A percentile compares a stretch with the other conserved stretches of the same genome.
phyloP scores from a whole-genome alignment of 305 asterid genomes.

The Fraxinus sp. region DNA sequence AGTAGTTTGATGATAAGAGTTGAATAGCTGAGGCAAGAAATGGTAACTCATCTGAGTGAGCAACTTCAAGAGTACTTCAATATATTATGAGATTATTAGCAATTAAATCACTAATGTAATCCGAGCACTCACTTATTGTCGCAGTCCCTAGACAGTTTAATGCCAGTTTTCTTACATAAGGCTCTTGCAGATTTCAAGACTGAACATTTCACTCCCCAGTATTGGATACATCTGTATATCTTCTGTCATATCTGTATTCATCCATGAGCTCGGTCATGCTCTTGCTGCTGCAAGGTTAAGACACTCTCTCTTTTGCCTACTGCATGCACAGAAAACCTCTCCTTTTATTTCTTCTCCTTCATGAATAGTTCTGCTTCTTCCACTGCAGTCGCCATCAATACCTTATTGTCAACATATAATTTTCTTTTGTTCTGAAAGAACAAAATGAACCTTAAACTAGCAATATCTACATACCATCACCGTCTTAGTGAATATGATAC shows the following conservation, averaged over 20 bases:
- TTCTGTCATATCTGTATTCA: conserved; percentile 53
- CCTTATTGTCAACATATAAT: background rate
- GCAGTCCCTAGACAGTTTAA: background rate
- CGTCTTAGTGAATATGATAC: background rate
- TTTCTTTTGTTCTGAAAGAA: background rate
- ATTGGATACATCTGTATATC: conserved; percentile 66
- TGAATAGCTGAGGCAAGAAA: background rate
- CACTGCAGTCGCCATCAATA: conserved; percentile 4
- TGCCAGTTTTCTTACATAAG: background rate
- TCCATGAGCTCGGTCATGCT: conserved; percentile 90
- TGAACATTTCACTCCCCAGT: conserved; percentile 50
- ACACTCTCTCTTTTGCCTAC: conserved; percentile 19
- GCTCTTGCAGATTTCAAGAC: conserved; percentile 52
- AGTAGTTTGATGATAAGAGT: background rate
- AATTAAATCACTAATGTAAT: background rate
- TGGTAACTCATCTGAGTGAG: background rate
- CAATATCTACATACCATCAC: background rate
- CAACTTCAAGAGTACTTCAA: background rate
- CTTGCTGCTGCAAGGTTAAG: conserved; percentile 93
- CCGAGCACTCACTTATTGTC: background rate
- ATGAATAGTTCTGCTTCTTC: conserved; percentile 1
- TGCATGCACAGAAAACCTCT: conserved; percentile 13
- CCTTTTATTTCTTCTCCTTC: background rate
- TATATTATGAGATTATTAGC: background rate
- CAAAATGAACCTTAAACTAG: background rate